These are phyloP conservation scores for Akanthomyces lecanii DNA, from an alignment of 2,329 filamentous ascomycete genomes.

Conservation along the genomic window DNA sequence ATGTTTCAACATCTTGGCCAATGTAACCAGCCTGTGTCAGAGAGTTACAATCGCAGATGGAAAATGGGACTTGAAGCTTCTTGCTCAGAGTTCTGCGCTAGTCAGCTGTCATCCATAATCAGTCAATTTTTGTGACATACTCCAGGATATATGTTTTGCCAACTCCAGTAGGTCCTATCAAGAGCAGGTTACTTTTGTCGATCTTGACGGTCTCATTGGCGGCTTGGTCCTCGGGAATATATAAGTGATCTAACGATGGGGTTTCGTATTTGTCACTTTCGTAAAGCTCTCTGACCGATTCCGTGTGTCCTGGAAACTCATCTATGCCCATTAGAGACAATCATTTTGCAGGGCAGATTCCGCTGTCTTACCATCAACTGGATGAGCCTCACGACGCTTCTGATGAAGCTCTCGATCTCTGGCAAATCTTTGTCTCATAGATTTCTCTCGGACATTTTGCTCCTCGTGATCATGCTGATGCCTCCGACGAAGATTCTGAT, in stretches of 20 bases:
- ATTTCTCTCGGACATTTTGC: constrained; percentile 54
- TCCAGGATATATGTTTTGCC: constrained; percentile 93
- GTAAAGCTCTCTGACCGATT: constrained; percentile 42
- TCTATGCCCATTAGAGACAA: constrained; percentile 34
- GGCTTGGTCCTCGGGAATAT: constrained; percentile 44
- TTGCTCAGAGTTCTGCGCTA: constrained; percentile 75
- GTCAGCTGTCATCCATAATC: constrained; percentile 20
- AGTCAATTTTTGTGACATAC: constrained; percentile 35
- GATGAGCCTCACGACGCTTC: constrained; percentile 58
- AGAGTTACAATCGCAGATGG: constrained; percentile 91
- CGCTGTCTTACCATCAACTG: constrained; percentile 66
- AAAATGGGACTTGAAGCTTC: constrained; percentile 91
- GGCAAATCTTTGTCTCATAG: constrained; percentile 65
- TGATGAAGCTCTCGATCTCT: constrained; percentile 60
- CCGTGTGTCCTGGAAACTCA: constrained; percentile 50
- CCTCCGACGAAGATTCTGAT: constrained; percentile 77
- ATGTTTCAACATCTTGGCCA: constrained; percentile 94
- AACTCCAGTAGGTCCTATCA: constrained; percentile 89
- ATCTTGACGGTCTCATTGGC: constrained; percentile 60
- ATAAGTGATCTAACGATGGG: constrained; percentile 40
- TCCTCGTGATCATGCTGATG: constrained; percentile 71
- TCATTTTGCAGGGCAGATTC: too few relatives aligned
- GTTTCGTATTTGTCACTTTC: constrained; percentile 30
- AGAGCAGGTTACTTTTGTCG: constrained; percentile 90
- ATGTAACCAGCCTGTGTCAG: constrained; percentile 98